Conservation (phyloP, 1,284 basidiomycete genomes). For the Apiotrichum sp. region DNA sequence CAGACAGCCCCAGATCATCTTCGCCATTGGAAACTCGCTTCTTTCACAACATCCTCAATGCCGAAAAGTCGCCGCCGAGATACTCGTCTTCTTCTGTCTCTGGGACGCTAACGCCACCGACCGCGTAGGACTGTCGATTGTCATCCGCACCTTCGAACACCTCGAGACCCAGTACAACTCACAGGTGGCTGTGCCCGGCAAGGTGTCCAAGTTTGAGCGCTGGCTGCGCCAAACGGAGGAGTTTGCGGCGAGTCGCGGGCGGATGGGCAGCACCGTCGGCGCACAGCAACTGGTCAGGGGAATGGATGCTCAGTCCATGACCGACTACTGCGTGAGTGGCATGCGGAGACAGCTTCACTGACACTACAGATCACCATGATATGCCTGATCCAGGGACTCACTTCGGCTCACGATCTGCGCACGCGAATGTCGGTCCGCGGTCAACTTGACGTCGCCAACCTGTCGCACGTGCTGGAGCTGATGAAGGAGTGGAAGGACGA, state of each 20-base stretch:
- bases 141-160: conserved; percentile 50
- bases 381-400: conserved; percentile 25
- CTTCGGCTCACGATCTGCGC: conserved; percentile 37
- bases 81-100: conserved; percentile 53
- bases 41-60: conserved; percentile 76
- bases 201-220: conserved; percentile 66
- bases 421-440: conserved; percentile 45
- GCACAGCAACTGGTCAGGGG: conserved; percentile 78
- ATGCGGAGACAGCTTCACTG: not conserved
- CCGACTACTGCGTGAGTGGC: conserved; percentile 37
- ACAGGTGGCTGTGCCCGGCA: conserved; percentile 50
- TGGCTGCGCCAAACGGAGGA: conserved; percentile 84
- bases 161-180: conserved; percentile 37
- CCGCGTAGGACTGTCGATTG: conserved; percentile 49
- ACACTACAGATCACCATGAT: conserved; percentile 28
- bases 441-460: conserved; percentile 82
- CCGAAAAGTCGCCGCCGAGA: conserved; percentile 72
- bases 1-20: conserved; percentile 68
- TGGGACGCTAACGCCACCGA: conserved; percentile 41
- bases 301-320: conserved; percentile 22
- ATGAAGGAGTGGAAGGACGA: conserved; percentile 60
- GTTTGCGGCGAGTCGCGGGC: conserved; percentile 75
- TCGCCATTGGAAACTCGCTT: conserved; percentile 75
- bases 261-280: conserved; percentile 92
- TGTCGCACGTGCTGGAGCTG: conserved; percentile 66